Base-by-base conservation (phyloP, 345 rosid species). In the Eutrema yunnanense region DNA sequence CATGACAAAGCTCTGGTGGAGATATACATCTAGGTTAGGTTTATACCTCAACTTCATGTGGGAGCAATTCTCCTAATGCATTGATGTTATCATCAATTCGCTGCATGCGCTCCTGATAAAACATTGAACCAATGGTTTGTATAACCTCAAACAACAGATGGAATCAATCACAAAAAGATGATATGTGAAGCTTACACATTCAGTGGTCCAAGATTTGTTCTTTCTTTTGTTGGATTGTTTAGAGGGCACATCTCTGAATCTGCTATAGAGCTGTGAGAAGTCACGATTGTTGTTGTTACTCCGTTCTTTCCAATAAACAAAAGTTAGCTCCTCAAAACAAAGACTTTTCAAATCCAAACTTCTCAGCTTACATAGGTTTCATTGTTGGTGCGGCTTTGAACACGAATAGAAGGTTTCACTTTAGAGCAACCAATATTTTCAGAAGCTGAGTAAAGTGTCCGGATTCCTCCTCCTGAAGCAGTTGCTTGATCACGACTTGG, bases 61-160 rank as follows among this genome's bases (percentile, higher is more conserved):
- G 88, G 47, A 85, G 83, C 72, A 82, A 75, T 73, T 80, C 77
- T 29, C 73, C 83, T 75, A 78, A 70, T 44, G 81, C 80, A 69
- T 70, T 73, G 30, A 87, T 58, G 61, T 77, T 66, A 63, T 81
- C 80, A 42, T 76, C 66, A 67, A 82, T 80, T 41, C 67, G 50
- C 54, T 49, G 41, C 82, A 69, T 84, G 29, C 88, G 84, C 65
- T 58, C 54, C 85, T 83, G 82, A 59, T 33, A 9, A 22, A 46
- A 29, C 30, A 34, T 7, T 26, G 8, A 73, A 54, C 56, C 49
- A 53, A 14, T 43, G 53, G 56, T 51, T 7, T 26, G 33, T 14
- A 54, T 27, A 47, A 29, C 40, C 27, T 52, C 36, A 50, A 55
- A 46, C 40, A 55, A 27, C 10, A 27, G 47, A 44, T 9, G 33